These are phyloP conservation scores for Xerocomellus intermedius DNA, from an alignment of 768 basidiomycete species.

Conservation along the genomic window DNA sequence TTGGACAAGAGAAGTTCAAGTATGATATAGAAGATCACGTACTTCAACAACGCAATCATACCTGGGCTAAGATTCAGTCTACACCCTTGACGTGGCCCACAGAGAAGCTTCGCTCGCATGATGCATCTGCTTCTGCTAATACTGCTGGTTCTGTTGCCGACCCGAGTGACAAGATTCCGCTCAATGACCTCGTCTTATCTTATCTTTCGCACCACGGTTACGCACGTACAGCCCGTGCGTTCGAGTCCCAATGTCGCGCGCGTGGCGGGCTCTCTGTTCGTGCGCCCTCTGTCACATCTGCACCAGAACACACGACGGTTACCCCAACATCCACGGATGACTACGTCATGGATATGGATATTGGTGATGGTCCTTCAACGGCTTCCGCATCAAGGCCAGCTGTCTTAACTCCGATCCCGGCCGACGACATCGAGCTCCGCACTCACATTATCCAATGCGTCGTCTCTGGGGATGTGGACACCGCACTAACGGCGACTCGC, in stretches of 20 bases:
- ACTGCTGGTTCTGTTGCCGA: conserved; percentile 31
- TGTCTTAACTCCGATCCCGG: conserved; percentile 25
- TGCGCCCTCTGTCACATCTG: conserved; percentile 1
- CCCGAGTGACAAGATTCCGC: conserved; percentile 53
- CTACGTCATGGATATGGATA: conserved; percentile 51
- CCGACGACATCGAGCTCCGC: conserved; percentile 60
- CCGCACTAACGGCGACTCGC: conserved; percentile 56
- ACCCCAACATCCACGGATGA: conserved; percentile 25
- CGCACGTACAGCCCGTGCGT: conserved; percentile 63
- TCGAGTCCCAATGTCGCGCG: conserved; percentile 49
- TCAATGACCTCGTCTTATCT: conserved; percentile 72
- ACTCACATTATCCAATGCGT: conserved; percentile 72
- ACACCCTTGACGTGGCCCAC: conserved; percentile 52
- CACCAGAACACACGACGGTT: neutral
- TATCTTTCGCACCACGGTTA: conserved; percentile 89
- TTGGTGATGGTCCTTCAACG: conserved; percentile 20
- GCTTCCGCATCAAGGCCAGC: conserved; percentile 11
- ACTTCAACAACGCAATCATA: conserved; percentile 60
- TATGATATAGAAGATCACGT: conserved; percentile 91
- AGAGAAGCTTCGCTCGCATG: conserved; percentile 14
- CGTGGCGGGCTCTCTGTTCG: conserved; percentile 25
- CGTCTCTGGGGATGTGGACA: conserved; percentile 66
- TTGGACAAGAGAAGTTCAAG: conserved; percentile 81
- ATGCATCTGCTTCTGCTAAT: conserved; percentile 3
- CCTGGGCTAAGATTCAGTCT: conserved; percentile 66